These are phyloP conservation scores for Rhynchospora breviuscula DNA, from an alignment of 176 grass and related monocot species.

Conservation along the genomic window DNA sequence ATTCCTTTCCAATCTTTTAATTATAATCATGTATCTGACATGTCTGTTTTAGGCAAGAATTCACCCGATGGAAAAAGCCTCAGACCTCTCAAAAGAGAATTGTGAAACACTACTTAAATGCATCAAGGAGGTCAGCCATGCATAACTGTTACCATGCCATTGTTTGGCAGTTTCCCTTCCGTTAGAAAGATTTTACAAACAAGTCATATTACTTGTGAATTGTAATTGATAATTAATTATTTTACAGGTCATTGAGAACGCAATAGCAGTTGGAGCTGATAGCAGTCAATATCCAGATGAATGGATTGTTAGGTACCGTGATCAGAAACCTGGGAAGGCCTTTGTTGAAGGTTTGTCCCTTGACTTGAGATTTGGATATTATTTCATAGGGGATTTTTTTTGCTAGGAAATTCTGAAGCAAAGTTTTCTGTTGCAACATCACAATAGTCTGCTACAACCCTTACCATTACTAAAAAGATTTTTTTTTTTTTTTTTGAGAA, in stretches of 20 bases:
- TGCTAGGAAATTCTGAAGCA: background rate
- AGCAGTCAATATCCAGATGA: conserved; percentile 15
- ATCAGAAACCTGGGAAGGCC: conserved; percentile 21
- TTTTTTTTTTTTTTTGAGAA: too few relatives aligned
- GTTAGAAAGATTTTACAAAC: background rate
- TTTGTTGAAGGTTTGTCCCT: conserved; percentile 14
- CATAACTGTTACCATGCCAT: background rate
- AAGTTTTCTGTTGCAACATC: background rate
- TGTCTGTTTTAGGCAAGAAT: conserved; percentile 50
- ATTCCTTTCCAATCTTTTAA: background rate
- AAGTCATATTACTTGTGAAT: background rate
- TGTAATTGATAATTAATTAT: background rate
- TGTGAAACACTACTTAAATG: conserved; percentile 47
- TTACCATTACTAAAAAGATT: background rate
- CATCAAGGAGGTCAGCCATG: conserved; percentile 56
- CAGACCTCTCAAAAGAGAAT: conserved; percentile 49
- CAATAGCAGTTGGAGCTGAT: conserved; percentile 21
- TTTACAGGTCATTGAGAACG: conserved; percentile 22
- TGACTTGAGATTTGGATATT: background rate
- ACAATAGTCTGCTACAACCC: background rate
- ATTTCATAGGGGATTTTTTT: background rate
- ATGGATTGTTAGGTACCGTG: conserved; percentile 18
- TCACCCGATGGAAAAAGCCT: conserved; percentile 70
- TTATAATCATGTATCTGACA: background rate
- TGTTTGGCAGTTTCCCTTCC: background rate